Conservation (phyloP, 805 yeast species). For the Saturnispora diversa region DNA sequence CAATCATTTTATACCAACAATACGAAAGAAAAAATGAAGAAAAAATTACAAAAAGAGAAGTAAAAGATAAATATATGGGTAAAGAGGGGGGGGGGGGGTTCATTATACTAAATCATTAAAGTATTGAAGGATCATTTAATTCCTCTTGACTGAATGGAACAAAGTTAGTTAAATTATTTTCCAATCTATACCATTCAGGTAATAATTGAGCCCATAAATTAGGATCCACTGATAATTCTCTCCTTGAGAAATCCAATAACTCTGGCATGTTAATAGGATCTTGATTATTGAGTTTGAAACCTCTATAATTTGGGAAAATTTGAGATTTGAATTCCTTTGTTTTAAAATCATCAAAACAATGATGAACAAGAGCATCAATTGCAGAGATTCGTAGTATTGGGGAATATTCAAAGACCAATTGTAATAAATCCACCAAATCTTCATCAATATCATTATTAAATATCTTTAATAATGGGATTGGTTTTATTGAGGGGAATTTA, state of each 20-base stretch:
- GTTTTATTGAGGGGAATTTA: constrained; percentile 80
- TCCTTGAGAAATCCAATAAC: constrained; percentile 42
- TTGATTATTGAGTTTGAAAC: constrained; percentile 34
- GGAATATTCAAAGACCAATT: constrained; percentile 54
- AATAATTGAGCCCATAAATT: constrained; percentile 33
- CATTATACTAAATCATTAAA: no score
- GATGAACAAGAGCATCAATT: constrained; percentile 41
- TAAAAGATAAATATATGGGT: no score
- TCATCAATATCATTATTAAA: constrained; percentile 50
- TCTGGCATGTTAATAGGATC: constrained; percentile 32
- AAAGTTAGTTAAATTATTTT: constrained; percentile 30
- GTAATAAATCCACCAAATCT: constrained; percentile 50
- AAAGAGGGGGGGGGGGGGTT: no score
- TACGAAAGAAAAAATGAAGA: no score
- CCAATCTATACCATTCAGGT: constrained; percentile 33
- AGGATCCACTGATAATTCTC: constrained; percentile 43
- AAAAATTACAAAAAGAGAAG: no score
- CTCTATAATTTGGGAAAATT: constrained; percentile 30
- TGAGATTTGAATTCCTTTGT: constrained; percentile 17
- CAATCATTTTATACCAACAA: no score
- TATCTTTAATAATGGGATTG: constrained; percentile 62
- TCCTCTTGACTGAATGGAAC: constrained; percentile 34
- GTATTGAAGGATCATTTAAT: constrained; percentile 25
- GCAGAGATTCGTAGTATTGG: constrained; percentile 61
- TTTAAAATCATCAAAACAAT: constrained; percentile 49